These are phyloP conservation scores for Glycyrrhiza uralensis DNA, from an alignment of 306 rosid species.

Conservation along the genomic window DNA sequence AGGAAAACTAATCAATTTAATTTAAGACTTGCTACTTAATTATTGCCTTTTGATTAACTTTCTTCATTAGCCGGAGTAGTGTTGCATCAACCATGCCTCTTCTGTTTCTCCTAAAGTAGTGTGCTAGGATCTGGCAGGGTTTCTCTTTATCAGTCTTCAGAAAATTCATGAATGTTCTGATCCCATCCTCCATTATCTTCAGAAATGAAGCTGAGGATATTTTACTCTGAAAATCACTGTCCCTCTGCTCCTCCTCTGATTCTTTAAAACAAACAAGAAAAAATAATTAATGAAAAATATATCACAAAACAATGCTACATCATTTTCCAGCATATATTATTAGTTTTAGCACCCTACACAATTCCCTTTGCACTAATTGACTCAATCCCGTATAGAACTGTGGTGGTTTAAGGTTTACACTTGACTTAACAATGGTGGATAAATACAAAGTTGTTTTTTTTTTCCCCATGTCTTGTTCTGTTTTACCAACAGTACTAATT, in stretches of 20 bases:
- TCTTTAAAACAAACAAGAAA: conserved; percentile 34
- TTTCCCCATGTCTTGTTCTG: not conserved
- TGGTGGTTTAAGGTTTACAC: not conserved
- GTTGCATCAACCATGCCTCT: conserved; percentile 76
- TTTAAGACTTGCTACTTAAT: conserved; percentile 4
- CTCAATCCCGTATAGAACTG: too few relatives aligned
- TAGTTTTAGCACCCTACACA: not conserved
- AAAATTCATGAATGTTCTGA: conserved; percentile 85
- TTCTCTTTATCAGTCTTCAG: conserved; percentile 78
- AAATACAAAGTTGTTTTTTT: not conserved
- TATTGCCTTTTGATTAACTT: conserved; percentile 88
- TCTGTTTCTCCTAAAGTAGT: conserved; percentile 65
- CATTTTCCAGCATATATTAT: not conserved
- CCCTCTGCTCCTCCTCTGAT: conserved; percentile 54
- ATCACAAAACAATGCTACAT: not conserved
- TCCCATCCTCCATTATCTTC: conserved; percentile 85
- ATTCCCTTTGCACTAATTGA: not conserved
- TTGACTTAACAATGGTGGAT: not conserved
- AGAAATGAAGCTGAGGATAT: conserved; percentile 70
- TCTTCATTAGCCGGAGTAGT: conserved; percentile 73
- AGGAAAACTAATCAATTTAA: not conserved
- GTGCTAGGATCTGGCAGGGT: conserved; percentile 57
- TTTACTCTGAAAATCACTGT: conserved; percentile 45
- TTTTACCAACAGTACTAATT: not conserved
- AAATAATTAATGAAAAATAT: conserved; percentile 2